Base-by-base conservation (phyloP, 768 basidiomycete species). In the Mycena filopes region DNA sequence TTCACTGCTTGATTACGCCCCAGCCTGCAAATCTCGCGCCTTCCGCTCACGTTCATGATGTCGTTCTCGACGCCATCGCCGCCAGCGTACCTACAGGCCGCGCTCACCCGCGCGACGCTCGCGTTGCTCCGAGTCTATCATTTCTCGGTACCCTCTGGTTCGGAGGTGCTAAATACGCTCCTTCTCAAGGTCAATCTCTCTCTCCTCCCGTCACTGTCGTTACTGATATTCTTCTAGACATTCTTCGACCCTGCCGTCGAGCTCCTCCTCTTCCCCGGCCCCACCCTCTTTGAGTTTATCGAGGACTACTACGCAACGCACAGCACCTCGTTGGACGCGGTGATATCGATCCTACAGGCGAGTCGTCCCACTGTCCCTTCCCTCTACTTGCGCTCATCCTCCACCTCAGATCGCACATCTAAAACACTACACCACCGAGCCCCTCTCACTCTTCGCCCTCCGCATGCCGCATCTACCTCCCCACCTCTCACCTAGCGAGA, bases 1-100 rank as follows among this genome's bases (percentile, higher is more conserved):
- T 12, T 13, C 55, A 26, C 31, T 68, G n/a, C 64, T 54, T 23
- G n/a, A 33, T 63, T 51, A 12, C 29, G 18, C 36, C 10, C 23
- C 29, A 94, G 92, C 68, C 78, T 82, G 49, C 82, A 84, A 29
- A 77, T 88, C 23, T 75, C 85, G 4, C 74, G 74, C 18, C 76
- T 93, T 3, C 91, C 90, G 0, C 74, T 92, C 3, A 81, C 89
- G n/a, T 90, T 93, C 68, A 71, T 93, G 31, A 73, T 92, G 1
- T 83, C 86, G 0, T 73, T 92, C 62, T 83, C 87, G 0, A 87
- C 90, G 1, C 86, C 90, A 63, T 72, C 80, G 1, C 77, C 82
- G 0, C 79, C 86, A 0, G 85, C 86, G 7, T 92, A 86, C 68
- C 76, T 94, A 2, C 88, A 88, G 54, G 63, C 79, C 0, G 79